Percentiles rank a stretch among this genome's conserved stretches.
These are phyloP conservation scores for Sicyos edulis DNA, from an alignment of 306 rosid genomes.

Conservation along the genomic window DNA sequence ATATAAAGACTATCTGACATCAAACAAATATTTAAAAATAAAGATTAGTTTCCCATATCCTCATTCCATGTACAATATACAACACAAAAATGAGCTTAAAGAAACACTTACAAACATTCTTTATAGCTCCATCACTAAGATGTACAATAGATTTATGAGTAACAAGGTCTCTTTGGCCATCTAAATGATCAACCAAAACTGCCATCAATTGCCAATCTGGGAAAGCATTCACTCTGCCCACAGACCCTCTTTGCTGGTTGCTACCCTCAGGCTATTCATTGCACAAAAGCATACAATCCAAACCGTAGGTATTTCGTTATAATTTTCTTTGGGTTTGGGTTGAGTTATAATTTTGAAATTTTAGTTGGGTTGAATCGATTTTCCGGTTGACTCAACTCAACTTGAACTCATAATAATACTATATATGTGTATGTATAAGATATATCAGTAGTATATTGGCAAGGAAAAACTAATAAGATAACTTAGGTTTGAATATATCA, in stretches of 20 bases:
- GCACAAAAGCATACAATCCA: background rate
- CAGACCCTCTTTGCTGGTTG: conserved; percentile 39
- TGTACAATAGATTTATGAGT: conserved; percentile 43
- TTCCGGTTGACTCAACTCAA: too few relatives aligned
- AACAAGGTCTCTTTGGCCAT: conserved; percentile 42
- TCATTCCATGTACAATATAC: background rate
- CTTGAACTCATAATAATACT: too few relatives aligned
- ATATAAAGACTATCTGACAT: conserved; percentile 41
- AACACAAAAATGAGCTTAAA: background rate
- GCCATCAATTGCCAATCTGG: conserved; percentile 58
- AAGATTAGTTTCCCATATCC: background rate
- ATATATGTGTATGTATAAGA: too few relatives aligned
- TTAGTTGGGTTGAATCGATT: too few relatives aligned
- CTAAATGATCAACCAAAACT: conserved; percentile 43
- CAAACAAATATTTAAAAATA: background rate
- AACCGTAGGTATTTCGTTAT: too few relatives aligned
- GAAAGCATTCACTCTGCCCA: conserved; percentile 30
- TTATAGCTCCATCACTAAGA: conserved; percentile 68
- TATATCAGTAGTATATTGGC: too few relatives aligned
- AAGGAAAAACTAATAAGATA: too few relatives aligned
- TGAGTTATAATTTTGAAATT: too few relatives aligned
- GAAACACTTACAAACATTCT: conserved; percentile 48
- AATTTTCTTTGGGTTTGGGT: too few relatives aligned
- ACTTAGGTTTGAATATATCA: too few relatives aligned
- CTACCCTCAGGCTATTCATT: conserved; percentile 29